phyloP scores from a whole-genome alignment of 2,329 filamentous ascomycete genomes.

The Achaetomium macrosporum region DNA sequence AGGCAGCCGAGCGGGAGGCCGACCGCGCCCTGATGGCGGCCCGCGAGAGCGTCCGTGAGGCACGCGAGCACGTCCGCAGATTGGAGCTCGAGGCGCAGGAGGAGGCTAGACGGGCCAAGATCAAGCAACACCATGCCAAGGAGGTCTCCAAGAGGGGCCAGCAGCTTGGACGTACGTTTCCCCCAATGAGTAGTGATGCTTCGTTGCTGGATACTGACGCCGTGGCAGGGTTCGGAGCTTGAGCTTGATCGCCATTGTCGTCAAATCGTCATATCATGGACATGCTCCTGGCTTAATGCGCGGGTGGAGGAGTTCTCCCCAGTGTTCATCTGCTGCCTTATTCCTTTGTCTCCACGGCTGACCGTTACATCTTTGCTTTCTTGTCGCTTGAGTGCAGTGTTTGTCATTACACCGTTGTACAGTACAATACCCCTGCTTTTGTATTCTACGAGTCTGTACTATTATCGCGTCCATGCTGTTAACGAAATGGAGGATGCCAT shows the following conservation, averaged over 20 bases:
- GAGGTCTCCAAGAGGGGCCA: conserved; percentile 64
- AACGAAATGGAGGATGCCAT: too few species aligned
- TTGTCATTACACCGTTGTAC: too few species aligned
- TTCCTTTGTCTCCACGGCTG: too few species aligned
- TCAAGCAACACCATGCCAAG: conserved; percentile 61
- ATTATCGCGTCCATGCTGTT: too few species aligned
- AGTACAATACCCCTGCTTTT: too few species aligned
- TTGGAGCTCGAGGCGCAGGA: conserved; percentile 61
- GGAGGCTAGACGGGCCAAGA: conserved; percentile 58
- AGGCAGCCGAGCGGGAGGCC: conserved; percentile 58
- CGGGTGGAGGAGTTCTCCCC: too few species aligned
- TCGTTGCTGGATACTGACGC: background rate
- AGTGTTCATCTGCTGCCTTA: too few species aligned
- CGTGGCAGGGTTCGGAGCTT: background rate
- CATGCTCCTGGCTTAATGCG: background rate
- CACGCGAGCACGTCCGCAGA: conserved; percentile 55
- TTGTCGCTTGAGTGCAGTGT: too few species aligned
- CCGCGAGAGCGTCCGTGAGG: conserved; percentile 51
- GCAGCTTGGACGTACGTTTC: conserved; percentile 58
- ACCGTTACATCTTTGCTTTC: too few species aligned
- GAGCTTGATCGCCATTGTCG: background rate
- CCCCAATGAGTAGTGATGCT: too few species aligned
- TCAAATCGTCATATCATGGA: background rate
- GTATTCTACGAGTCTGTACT: too few species aligned
- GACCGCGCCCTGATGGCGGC: conserved; percentile 58